A percentile compares a stretch with the other conserved stretches of the same genome.
phyloP scores from a whole-genome alignment of 1,284 basidiomycete species.

The Pholiota adiposa region DNA sequence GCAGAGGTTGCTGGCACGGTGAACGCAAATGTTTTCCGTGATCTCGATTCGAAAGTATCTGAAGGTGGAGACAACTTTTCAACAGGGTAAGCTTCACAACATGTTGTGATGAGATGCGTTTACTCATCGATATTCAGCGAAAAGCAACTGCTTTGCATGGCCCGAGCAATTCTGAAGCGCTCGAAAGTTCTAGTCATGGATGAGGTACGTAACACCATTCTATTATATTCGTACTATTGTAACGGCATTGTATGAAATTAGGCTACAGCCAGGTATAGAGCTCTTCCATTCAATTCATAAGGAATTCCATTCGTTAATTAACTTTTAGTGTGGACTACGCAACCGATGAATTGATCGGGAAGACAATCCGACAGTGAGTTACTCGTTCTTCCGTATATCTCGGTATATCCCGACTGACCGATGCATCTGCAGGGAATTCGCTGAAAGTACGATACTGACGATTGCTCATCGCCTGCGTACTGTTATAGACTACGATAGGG shows the following conservation, averaged over 20 bases:
- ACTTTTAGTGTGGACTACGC: slow-evolving; percentile 71
- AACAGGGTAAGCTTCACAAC: slow-evolving; percentile 59
- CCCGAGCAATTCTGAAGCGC: slow-evolving; percentile 77
- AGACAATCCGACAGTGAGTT: slow-evolving; percentile 73
- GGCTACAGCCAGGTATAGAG: slow-evolving; percentile 66
- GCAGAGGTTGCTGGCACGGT: slow-evolving; percentile 59
- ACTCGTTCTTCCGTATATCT: neutral
- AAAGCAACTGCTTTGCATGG: slow-evolving; percentile 86
- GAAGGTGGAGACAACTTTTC: slow-evolving; percentile 95
- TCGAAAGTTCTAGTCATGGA: slow-evolving; percentile 84
- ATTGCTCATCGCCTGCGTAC: slow-evolving; percentile 76
- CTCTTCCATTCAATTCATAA: slow-evolving; percentile 8
- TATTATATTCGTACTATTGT: neutral
- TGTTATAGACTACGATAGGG: slow-evolving; percentile 71
- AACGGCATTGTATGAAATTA: slow-evolving; percentile 24
- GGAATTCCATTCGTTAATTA: neutral
- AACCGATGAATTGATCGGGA: slow-evolving; percentile 74
- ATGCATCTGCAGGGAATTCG: slow-evolving; percentile 52
- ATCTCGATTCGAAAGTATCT: slow-evolving; percentile 83
- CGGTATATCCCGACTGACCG: neutral
- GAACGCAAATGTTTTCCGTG: slow-evolving; percentile 86
- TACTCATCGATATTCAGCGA: slow-evolving; percentile 46
- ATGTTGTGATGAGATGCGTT: neutral
- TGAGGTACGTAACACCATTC: slow-evolving; percentile 47
- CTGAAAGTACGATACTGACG: slow-evolving; percentile 67